Evolutionary conservation across 2,329 filamentous ascomycete genomes (phyloP).

Genomic region (Ascochyta koolunga): DNA sequence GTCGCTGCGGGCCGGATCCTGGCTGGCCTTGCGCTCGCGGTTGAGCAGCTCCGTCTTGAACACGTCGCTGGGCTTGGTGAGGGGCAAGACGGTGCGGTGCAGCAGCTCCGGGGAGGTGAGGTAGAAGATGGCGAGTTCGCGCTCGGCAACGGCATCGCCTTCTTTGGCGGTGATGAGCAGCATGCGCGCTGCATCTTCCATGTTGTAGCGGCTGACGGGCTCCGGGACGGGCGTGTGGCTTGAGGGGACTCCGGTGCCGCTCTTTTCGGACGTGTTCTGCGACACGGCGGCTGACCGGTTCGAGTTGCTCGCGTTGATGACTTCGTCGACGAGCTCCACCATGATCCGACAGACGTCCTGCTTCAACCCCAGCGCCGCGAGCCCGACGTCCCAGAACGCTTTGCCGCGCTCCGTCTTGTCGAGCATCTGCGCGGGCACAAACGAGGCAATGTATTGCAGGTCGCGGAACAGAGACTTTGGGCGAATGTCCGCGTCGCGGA

Average conservation of each 20-base stretch:
- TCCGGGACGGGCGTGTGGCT: slow-evolving; percentile 18
- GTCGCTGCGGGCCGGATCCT: slow-evolving; percentile 72
- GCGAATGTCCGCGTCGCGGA: slow-evolving; percentile 53
- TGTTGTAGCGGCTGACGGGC: slow-evolving; percentile 67
- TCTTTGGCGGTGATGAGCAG: slow-evolving; percentile 94
- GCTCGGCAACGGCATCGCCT: slow-evolving; percentile 84
- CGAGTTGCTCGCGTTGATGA: slow-evolving; percentile 69
- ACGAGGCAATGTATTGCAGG: slow-evolving; percentile 63
- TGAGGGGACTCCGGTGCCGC: slow-evolving; percentile 19
- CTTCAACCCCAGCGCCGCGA: slow-evolving; percentile 88
- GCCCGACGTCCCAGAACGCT: slow-evolving; percentile 87
- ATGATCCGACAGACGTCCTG: slow-evolving; percentile 85
- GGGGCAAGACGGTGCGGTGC: slow-evolving; percentile 76
- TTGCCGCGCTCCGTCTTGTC: slow-evolving; percentile 68
- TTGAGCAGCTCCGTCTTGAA: slow-evolving; percentile 90
- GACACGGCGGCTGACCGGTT: slow-evolving; percentile 56
- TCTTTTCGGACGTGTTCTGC: slow-evolving; percentile 31
- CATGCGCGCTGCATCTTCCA: slow-evolving; percentile 85
- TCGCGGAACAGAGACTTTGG: slow-evolving; percentile 57
- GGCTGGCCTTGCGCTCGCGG: slow-evolving; percentile 58
- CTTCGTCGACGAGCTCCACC: slow-evolving; percentile 74
- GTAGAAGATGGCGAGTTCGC: slow-evolving; percentile 92
- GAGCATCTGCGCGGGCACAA: slow-evolving; percentile 63
- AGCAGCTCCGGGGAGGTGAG: slow-evolving; percentile 89
- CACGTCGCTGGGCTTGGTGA: slow-evolving; percentile 83